A percentile compares a stretch with the other conserved stretches of the same genome.
Evolutionary conservation across 2,329 filamentous ascomycete genomes (phyloP).

Genomic region (Cordyceps javanica): DNA sequence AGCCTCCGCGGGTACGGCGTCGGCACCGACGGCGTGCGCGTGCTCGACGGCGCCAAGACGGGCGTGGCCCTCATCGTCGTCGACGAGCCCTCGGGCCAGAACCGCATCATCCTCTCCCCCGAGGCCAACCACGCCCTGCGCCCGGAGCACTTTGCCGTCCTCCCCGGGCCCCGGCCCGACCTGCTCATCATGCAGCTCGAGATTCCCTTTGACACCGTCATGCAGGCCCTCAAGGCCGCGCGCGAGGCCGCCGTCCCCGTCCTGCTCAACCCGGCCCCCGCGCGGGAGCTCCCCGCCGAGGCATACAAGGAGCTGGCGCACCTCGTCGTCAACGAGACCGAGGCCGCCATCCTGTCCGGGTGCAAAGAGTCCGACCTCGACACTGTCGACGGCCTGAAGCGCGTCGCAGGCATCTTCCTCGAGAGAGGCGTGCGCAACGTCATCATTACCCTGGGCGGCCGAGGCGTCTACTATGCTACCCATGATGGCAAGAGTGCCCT

Average conservation of each 20-base stretch:
- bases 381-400: slow-evolving; percentile 34
- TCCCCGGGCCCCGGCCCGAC: slow-evolving; percentile 41
- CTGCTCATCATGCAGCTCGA: slow-evolving; percentile 74
- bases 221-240: slow-evolving; percentile 52
- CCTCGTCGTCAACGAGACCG: slow-evolving; percentile 85
- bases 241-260: slow-evolving; percentile 49
- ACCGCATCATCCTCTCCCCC: slow-evolving; percentile 67
- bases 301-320: slow-evolving; percentile 66
- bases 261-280: slow-evolving; percentile 81
- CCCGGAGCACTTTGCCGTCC: slow-evolving; percentile 28
- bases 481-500: slow-evolving; percentile 36
- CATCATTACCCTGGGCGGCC: slow-evolving; percentile 76
- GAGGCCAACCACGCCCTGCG: slow-evolving; percentile 58
- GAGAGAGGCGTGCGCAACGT: slow-evolving; percentile 65
- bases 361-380: slow-evolving; percentile 44
- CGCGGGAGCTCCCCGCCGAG: slow-evolving; percentile 58
- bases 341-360: slow-evolving; percentile 68
- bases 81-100: slow-evolving; percentile 65
- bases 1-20: slow-evolving; percentile 58
- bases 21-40: slow-evolving; percentile 47
- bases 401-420: slow-evolving; percentile 56
- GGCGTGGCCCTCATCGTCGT: slow-evolving; percentile 73
- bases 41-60: slow-evolving; percentile 44
- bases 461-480: slow-evolving; percentile 66
- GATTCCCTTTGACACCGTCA: slow-evolving; percentile 60